Conservation (phyloP, 2,329 filamentous ascomycete genomes). For the Raffaelea ambrosiae region DNA sequence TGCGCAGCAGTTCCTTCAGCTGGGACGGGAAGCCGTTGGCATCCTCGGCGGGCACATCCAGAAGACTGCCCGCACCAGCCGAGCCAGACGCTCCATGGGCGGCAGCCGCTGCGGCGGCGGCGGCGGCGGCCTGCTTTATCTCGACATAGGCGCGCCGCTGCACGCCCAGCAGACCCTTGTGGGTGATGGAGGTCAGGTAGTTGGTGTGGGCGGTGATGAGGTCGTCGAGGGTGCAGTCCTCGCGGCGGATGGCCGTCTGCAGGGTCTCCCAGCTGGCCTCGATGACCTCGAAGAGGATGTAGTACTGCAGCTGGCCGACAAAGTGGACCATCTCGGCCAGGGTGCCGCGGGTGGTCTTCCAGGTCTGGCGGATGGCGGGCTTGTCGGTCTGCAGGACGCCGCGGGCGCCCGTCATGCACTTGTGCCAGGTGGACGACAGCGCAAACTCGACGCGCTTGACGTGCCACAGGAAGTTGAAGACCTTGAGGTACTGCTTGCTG, state of each 20-base stretch:
- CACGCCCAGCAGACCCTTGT: constrained; percentile 86
- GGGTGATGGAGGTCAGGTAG: constrained; percentile 89
- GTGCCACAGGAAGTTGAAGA: constrained; percentile 98
- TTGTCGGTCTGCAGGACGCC: constrained; percentile 78
- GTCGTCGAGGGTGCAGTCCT: constrained; percentile 83
- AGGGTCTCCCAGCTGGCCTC: constrained; percentile 92
- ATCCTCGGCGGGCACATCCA: constrained; percentile 47
- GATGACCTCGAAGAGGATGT: constrained; percentile 97
- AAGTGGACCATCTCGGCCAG: constrained; percentile 99
- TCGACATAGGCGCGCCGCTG: constrained; percentile 35
- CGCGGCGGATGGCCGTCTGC: constrained; percentile 71
- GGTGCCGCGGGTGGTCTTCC: constrained; percentile 82
- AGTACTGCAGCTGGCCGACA: constrained; percentile 93
- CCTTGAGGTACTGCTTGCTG: constrained; percentile 92
- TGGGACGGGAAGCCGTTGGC: constrained; percentile 76
- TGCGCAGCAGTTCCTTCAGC: constrained; percentile 82
- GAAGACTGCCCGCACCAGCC: constrained; percentile 61
- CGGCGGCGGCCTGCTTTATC: constrained; percentile 21
- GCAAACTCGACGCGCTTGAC: constrained; percentile 97
- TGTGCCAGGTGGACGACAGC: constrained; percentile 81
- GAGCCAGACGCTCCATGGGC: constrained; percentile 46
- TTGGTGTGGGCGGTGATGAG: constrained; percentile 84
- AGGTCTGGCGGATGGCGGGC: constrained; percentile 61
- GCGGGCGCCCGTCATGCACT: constrained; percentile 88
- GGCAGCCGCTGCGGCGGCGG: constrained; percentile 27